These are phyloP conservation scores for Dioszegia crocea DNA, from an alignment of 768 basidiomycete genomes.

Conservation along the genomic window DNA sequence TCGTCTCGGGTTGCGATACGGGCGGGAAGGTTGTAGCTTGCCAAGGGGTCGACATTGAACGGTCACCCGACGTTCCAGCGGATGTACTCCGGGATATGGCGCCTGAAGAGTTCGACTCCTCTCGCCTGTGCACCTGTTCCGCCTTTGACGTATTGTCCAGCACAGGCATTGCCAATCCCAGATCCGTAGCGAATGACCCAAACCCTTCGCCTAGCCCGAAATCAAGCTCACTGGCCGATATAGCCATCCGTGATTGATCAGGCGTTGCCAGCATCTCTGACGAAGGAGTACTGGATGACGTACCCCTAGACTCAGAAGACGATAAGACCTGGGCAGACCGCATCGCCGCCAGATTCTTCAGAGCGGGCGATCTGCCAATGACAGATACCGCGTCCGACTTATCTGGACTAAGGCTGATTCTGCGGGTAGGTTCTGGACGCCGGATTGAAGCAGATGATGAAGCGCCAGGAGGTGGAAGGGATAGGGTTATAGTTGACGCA, in stretches of 20 bases:
- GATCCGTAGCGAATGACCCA: slow-evolving; percentile 10
- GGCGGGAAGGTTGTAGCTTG: background rate
- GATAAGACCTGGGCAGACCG: background rate
- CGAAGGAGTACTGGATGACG: background rate
- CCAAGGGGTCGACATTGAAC: background rate
- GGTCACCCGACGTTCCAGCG: background rate
- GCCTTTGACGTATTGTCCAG: background rate
- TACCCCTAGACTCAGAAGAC: slow-evolving; percentile 18
- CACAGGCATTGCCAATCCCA: slow-evolving; percentile 8
- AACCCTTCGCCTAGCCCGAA: slow-evolving; percentile 25
- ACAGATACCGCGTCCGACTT: too few species aligned
- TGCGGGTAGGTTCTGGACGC: background rate
- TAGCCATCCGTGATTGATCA: background rate
- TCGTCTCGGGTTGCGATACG: background rate
- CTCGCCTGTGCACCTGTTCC: background rate
- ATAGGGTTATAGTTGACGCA: slow-evolving; percentile 7
- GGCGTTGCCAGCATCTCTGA: background rate
- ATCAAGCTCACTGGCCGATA: slow-evolving; percentile 8
- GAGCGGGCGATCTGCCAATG: slow-evolving; percentile 5
- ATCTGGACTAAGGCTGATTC: background rate
- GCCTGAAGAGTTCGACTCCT: background rate
- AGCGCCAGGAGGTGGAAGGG: slow-evolving; percentile 15
- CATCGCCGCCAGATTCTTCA: slow-evolving; percentile 2
- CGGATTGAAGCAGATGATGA: background rate
- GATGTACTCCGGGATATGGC: background rate